Evolutionary conservation across 139 green algal genomes (phyloP).

Genomic region (Zygnema cylindricum): DNA sequence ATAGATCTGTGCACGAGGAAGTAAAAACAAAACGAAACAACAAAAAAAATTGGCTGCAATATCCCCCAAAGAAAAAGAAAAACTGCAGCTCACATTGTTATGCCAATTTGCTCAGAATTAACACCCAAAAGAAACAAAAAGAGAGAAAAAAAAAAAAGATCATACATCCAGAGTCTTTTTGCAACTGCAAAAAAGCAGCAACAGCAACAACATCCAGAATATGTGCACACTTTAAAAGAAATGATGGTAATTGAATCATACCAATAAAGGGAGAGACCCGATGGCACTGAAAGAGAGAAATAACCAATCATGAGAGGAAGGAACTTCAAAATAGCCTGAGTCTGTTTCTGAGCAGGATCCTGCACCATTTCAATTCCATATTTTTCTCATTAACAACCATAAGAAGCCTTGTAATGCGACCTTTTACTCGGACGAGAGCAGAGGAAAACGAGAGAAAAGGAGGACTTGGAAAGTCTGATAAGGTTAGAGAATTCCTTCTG

Average conservation of each 20-base stretch:
- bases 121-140: neutral
- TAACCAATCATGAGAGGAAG: constrained; percentile 94
- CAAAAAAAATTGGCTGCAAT: too few species aligned
- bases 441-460: too few species aligned
- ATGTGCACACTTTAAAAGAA: neutral
- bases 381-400: too few species aligned
- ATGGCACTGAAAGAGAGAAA: constrained; percentile 97
- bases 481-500: too few species aligned
- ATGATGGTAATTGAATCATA: too few species aligned
- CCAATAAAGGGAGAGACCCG: constrained; percentile 97
- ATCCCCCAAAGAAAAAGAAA: constrained; percentile 10
- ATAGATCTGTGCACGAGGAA: too few species aligned
- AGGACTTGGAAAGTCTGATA: too few species aligned
- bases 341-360: constrained; percentile 55
- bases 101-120: neutral
- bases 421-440: too few species aligned
- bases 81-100: neutral
- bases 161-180: neutral
- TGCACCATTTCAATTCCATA: too few species aligned
- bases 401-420: too few species aligned
- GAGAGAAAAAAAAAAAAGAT: neutral
- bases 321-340: constrained; percentile 93
- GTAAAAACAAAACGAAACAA: too few species aligned
- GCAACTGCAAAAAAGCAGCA: neutral
- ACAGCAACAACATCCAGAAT: constrained; percentile 3